Evolutionary conservation across 495 filamentous ascomycete species (phyloP).

Genomic region (Penicillium goetzii): DNA sequence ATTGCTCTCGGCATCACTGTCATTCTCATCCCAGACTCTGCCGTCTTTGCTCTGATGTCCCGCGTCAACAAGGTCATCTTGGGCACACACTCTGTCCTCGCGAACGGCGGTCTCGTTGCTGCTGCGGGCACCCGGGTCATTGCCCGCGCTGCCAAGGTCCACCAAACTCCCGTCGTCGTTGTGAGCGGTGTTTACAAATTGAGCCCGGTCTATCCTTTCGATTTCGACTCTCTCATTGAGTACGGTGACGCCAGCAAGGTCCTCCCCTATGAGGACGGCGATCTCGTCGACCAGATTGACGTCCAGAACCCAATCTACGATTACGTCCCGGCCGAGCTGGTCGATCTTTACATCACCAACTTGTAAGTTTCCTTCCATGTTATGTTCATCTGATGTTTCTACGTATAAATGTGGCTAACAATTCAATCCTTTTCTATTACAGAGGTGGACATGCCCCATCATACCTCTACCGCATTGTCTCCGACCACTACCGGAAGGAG

Average conservation of each 20-base stretch:
- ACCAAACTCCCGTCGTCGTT: constrained; percentile 80
- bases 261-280: constrained; percentile 72
- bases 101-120: constrained; percentile 81
- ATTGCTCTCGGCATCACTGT: constrained; percentile 76
- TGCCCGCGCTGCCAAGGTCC: constrained; percentile 78
- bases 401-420: background rate
- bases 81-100: constrained; percentile 80
- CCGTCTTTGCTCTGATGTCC: constrained; percentile 89
- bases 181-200: constrained; percentile 88
- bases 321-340: constrained; percentile 77
- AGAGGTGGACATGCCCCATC: constrained; percentile 81
- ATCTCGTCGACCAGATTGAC: constrained; percentile 73
- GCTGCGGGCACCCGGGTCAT: constrained; percentile 78
- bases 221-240: constrained; percentile 76
- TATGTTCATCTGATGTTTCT: background rate
- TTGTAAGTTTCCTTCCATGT: constrained; percentile 61
- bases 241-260: constrained; percentile 77
- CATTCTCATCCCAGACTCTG: constrained; percentile 79
- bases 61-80: constrained; percentile 93
- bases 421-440: constrained; percentile 13
- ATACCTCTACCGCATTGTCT: constrained; percentile 78
- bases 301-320: constrained; percentile 82
- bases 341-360: constrained; percentile 92
- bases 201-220: constrained; percentile 82
- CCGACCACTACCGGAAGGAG: constrained; percentile 83